A percentile compares a stretch with the other conserved stretches of the same genome.
Conservation (phyloP, 106 monocot genomes). For the Allium cepa region DNA sequence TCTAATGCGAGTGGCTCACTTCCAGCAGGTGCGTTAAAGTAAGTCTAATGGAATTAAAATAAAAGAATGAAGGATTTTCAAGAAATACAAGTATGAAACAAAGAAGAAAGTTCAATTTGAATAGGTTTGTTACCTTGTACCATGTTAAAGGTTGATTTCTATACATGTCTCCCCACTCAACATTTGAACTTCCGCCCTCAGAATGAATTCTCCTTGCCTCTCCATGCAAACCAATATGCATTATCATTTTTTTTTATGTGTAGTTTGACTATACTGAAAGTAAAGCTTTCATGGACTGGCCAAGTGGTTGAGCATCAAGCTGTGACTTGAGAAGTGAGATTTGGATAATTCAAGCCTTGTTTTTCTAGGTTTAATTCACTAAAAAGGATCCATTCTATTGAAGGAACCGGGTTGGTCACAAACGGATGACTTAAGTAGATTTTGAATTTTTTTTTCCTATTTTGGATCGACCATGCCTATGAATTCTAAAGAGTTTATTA, state of each 20-base stretch:
- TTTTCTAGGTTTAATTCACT: no score
- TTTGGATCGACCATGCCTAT: no score
- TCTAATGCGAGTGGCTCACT: constrained; percentile 67
- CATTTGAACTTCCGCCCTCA: constrained; percentile 43
- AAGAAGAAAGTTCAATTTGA: background rate
- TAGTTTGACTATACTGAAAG: no score
- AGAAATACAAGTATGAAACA: background rate
- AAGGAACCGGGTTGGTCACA: no score
- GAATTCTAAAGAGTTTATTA: no score
- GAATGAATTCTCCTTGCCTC: constrained; percentile 52
- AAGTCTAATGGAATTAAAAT: constrained; percentile 21
- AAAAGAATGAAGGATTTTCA: background rate
- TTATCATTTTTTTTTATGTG: background rate
- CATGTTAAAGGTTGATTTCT: constrained; percentile 45
- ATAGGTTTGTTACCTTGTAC: constrained; percentile 49
- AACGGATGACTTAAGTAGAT: no score
- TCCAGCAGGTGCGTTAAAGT: constrained; percentile 70
- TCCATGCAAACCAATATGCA: constrained; percentile 65
- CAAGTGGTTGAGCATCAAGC: no score
- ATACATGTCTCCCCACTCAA: constrained; percentile 54
- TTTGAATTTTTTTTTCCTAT: no score
- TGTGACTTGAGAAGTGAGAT: background rate
- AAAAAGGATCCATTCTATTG: no score
- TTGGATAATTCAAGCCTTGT: no score
- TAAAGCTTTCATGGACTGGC: no score